phyloP scores from a whole-genome alignment of 1,284 basidiomycete genomes.

The Cerioporus squamosus region DNA sequence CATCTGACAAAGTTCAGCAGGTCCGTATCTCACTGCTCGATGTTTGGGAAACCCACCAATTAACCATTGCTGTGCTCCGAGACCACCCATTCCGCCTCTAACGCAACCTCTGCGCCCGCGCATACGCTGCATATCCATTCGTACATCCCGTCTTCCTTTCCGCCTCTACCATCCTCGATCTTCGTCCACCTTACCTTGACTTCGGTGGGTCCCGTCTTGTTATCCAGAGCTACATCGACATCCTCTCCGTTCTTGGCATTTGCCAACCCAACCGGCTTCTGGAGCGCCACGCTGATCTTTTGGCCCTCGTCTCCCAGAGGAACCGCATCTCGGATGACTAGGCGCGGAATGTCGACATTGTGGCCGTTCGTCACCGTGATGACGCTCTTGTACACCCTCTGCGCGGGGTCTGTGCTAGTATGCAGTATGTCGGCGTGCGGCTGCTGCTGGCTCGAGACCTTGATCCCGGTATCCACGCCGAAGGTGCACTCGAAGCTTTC shows the following conservation, averaged over 20 bases:
- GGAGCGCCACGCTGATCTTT: background rate
- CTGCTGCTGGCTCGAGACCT: slow-evolving; percentile 50
- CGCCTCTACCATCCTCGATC: background rate
- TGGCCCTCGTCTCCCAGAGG: slow-evolving; percentile 4
- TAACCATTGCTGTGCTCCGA: slow-evolving; percentile 8
- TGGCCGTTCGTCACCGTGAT: background rate
- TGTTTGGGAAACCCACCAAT: too few species aligned
- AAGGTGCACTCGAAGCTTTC: slow-evolving; percentile 57
- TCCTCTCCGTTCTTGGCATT: too few species aligned
- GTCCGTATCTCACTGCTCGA: too few species aligned
- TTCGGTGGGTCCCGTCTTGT: too few species aligned
- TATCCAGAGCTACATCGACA: too few species aligned
- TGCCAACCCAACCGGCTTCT: too few species aligned
- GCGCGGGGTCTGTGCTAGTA: background rate
- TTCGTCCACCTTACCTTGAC: too few species aligned
- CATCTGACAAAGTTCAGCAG: too few species aligned
- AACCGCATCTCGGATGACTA: background rate
- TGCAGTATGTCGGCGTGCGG: slow-evolving; percentile 35
- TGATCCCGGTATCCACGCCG: slow-evolving; percentile 50
- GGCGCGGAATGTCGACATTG: background rate
- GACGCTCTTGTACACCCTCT: background rate
- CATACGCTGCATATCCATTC: slow-evolving; percentile 26
- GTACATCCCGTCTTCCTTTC: slow-evolving; percentile 26
- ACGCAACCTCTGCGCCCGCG: slow-evolving; percentile 33
- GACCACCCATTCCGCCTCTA: slow-evolving; percentile 53